These are phyloP conservation scores for Chrysanthemum makinoi DNA, from an alignment of 129 eudicot genomes.

Conservation along the genomic window DNA sequence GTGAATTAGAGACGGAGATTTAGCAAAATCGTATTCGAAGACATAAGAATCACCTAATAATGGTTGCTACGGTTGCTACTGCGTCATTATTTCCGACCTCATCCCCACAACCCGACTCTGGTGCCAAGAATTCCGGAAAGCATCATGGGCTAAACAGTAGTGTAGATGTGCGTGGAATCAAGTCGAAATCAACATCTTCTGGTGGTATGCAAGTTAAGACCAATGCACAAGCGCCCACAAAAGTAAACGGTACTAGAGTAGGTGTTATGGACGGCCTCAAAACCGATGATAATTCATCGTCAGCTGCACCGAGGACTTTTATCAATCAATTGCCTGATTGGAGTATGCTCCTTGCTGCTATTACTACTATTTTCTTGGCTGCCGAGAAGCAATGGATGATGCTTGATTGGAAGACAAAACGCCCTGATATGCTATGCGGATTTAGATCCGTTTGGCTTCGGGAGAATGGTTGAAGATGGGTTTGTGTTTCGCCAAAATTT, in stretches of 20 bases:
- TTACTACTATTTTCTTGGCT: slow-evolving; percentile 91
- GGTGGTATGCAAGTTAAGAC: slow-evolving; percentile 65
- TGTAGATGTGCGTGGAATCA: slow-evolving; percentile 55
- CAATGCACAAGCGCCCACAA: slow-evolving; percentile 80
- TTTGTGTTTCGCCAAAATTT: slow-evolving; percentile 90
- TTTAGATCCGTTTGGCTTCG: slow-evolving; percentile 87
- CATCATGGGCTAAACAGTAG: slow-evolving; percentile 38
- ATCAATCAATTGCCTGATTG: slow-evolving; percentile 96
- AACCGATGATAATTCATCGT: slow-evolving; percentile 53
- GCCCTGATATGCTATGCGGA: slow-evolving; percentile 90
- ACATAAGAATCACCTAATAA: slow-evolving; percentile 19
- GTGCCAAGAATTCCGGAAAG: slow-evolving; percentile 48
- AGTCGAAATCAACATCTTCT: slow-evolving; percentile 56
- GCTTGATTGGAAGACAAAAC: slow-evolving; percentile 97
- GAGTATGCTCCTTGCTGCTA: slow-evolving; percentile 99
- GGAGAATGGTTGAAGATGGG: slow-evolving; percentile 87
- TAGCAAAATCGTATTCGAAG: not conserved
- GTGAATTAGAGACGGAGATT: not conserved
- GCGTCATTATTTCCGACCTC: slow-evolving; percentile 61
- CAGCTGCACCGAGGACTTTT: slow-evolving; percentile 87
- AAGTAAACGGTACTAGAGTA: slow-evolving; percentile 76
- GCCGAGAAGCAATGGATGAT: slow-evolving; percentile 99
- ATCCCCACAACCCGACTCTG: slow-evolving; percentile 57
- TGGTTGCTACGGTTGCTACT: slow-evolving; percentile 83
- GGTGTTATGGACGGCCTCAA: slow-evolving; percentile 75